Evolutionary conservation across 768 basidiomycete species (phyloP).

Genomic region (Imleria badia): DNA sequence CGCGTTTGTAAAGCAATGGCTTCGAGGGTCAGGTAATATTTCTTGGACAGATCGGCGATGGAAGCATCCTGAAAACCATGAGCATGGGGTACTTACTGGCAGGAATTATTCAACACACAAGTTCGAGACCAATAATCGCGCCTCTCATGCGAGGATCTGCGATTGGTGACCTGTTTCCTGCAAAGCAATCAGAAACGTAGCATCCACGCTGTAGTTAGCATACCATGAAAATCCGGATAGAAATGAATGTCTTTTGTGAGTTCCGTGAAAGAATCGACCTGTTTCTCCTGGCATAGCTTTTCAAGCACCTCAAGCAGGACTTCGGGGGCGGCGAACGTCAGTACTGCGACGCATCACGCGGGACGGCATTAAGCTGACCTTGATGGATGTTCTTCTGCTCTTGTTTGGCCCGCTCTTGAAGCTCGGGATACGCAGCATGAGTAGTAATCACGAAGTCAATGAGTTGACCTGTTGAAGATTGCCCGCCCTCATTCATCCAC

Average conservation of each 20-base stretch:
- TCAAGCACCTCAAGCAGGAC: slow-evolving; percentile 78
- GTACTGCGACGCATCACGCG: not conserved
- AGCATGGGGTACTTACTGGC: not conserved
- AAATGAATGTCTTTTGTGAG: slow-evolving; percentile 89
- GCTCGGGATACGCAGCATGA: slow-evolving; percentile 78
- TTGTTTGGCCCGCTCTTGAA: slow-evolving; percentile 61
- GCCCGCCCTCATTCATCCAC: slow-evolving; percentile 99
- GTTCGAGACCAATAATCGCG: slow-evolving; percentile 81
- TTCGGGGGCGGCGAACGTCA: slow-evolving; percentile 22
- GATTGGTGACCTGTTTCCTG: slow-evolving; percentile 95
- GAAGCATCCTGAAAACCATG: slow-evolving; percentile 53
- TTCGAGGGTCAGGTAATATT: slow-evolving; percentile 89
- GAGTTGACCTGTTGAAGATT: slow-evolving; percentile 93
- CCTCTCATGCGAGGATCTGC: slow-evolving; percentile 96
- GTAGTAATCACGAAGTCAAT: slow-evolving; percentile 95
- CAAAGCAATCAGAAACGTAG: not conserved
- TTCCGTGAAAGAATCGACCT: slow-evolving; percentile 68
- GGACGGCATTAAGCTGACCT: slow-evolving; percentile 34
- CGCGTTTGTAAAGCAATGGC: slow-evolving; percentile 92
- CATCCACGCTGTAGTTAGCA: not conserved
- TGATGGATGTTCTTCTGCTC: slow-evolving; percentile 58
- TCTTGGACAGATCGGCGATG: slow-evolving; percentile 80
- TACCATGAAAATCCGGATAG: slow-evolving; percentile 95
- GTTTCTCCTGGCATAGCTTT: slow-evolving; percentile 54
- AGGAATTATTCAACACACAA: slow-evolving; percentile 43